These are phyloP conservation scores for Tuctoria greenei DNA, from an alignment of 176 grass and related monocot species.

Conservation along the genomic window DNA sequence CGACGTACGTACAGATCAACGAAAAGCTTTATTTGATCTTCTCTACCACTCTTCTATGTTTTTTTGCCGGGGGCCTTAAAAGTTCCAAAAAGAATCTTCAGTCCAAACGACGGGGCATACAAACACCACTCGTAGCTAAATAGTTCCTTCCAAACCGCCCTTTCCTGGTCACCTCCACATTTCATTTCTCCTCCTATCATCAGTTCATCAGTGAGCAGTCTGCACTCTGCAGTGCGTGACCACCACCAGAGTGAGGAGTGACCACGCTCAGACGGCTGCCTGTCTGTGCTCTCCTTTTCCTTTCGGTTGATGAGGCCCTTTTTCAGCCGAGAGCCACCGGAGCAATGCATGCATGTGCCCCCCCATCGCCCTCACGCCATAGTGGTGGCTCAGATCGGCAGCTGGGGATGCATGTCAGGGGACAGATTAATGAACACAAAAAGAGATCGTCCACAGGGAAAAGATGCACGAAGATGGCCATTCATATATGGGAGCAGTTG, in stretches of 20 bases:
- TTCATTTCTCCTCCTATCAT: slow-evolving; percentile 24
- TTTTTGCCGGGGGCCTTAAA: background rate
- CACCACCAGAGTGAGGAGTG: background rate
- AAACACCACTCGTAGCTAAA: too few species aligned
- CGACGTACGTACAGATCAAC: background rate
- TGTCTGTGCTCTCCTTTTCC: background rate
- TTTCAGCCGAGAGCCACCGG: slow-evolving; percentile 54
- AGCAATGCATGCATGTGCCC: slow-evolving; percentile 51
- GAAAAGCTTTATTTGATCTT: background rate
- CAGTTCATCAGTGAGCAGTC: slow-evolving; percentile 22
- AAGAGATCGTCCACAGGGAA: slow-evolving; percentile 42
- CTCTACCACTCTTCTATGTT: background rate
- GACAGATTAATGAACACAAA: slow-evolving; percentile 70
- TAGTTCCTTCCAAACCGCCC: slow-evolving; percentile 6
- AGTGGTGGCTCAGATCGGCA: slow-evolving; percentile 51
- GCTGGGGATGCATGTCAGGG: slow-evolving; percentile 9
- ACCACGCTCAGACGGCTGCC: background rate
- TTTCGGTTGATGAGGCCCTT: slow-evolving; percentile 50
- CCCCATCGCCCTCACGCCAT: slow-evolving; percentile 28
- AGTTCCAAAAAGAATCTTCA: slow-evolving; percentile 4
- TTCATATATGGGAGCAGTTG: background rate
- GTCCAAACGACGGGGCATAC: background rate
- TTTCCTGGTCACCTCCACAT: slow-evolving; percentile 6
- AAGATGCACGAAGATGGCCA: slow-evolving; percentile 20
- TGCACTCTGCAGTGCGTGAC: too few species aligned